Evolutionary conservation across 2,329 filamentous ascomycete species (phyloP), one percentile per base, ranked within the genome.

Genomic region (Claviceps arundinis): DNA sequence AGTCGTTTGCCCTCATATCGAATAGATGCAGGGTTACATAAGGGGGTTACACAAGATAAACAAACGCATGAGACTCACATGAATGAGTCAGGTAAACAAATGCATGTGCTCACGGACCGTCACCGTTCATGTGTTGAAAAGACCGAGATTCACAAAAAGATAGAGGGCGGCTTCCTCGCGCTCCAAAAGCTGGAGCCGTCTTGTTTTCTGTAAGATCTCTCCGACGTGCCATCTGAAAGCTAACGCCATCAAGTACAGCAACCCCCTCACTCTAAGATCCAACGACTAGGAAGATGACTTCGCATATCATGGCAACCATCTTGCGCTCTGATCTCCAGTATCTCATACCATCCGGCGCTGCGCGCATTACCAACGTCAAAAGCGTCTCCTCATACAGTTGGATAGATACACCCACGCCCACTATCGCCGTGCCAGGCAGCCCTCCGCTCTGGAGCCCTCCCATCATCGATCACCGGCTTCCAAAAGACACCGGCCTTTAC

Each of bases 341-440:
- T 30, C 17, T 47, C n/a, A 43, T 37, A 7, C 14, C 46, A 19
- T 19, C 17, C 17, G 17, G 17, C 17, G 17, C 17, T 26, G 45
- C 61, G 16, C n/a, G 16, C 3, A 72, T 74, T 53, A 66, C 63
- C 4, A 57, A 69, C 34, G 64, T 69, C 8, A 60, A 67, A 50
- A 62, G 68, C 47, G 54, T 76, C 11, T 63, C 73, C 2, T 77
- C 74, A 2, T 77, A 77, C 60, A 76, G 72, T 57, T 77, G 73
- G 73, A 64, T 74, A 49, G 66, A 71, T 50, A 61, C 62, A 26
- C 51, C 61, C 0, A 59, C 53, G 6, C 68, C 72, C 5, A 72
- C 68, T 24, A 75, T 77, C 54, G 64, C 65, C 24, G 64, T 76
- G 22, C 73, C 73, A 19, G 73, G 73, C 54, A 60, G n/a, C 24